phyloP scores from a whole-genome alignment of 257 asterid genomes.

The Rubia yunnanensis region DNA sequence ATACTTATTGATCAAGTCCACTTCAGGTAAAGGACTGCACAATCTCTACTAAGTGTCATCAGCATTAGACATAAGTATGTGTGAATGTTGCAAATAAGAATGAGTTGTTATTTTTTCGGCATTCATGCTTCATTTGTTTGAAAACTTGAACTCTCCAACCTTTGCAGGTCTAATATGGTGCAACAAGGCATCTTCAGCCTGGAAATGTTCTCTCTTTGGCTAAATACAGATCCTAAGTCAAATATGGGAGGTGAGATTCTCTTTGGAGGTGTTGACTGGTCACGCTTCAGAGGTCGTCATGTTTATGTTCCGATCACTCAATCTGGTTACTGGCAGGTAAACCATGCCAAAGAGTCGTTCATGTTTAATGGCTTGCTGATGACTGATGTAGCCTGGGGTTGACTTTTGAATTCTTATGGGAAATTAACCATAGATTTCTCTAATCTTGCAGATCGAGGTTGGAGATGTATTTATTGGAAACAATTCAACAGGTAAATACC shows the following conservation, averaged over 20 bases:
- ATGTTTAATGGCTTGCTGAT: neutral
- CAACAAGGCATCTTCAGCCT: constrained; percentile 18
- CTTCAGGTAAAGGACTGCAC: neutral
- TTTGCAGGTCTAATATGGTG: constrained; percentile 28
- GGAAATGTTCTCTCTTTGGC: constrained; percentile 27
- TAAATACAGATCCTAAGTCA: constrained; percentile 18
- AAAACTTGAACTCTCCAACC: neutral
- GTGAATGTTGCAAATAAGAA: neutral
- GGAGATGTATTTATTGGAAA: constrained; percentile 27
- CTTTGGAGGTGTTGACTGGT: constrained; percentile 33
- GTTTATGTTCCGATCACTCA: constrained; percentile 21
- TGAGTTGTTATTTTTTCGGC: neutral
- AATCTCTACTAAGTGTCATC: neutral
- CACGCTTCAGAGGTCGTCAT: constrained; percentile 30
- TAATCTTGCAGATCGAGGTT: constrained; percentile 19
- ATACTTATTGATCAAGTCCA: neutral
- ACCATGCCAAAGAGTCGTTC: neutral
- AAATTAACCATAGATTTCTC: neutral
- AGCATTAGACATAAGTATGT: neutral
- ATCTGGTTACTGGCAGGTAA: constrained; percentile 35
- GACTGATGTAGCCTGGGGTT: neutral
- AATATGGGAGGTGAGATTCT: constrained; percentile 25
- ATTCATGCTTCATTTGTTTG: neutral
- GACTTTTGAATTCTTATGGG: neutral
- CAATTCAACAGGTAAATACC: constrained; percentile 24